These are phyloP conservation scores for Eremothecium gossypii DNA, from an alignment of 1,139 yeast genomes.

Conservation along the genomic window DNA sequence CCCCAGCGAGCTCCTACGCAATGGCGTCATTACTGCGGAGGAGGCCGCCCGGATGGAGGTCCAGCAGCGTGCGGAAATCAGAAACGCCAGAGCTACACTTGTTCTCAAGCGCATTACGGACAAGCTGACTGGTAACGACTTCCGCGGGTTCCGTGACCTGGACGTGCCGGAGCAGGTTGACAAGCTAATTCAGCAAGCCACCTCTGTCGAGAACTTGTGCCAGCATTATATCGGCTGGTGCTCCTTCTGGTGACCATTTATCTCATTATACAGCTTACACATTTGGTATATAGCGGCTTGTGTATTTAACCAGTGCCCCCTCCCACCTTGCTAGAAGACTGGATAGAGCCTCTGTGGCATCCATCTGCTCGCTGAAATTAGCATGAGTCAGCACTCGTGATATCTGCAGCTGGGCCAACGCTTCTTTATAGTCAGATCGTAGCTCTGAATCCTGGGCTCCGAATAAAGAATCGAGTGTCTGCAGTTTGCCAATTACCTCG, in stretches of 20 bases:
- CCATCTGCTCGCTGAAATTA: slow-evolving; percentile 18
- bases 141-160: slow-evolving; percentile 58
- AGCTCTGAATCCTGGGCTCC: slow-evolving; percentile 17
- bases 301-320: slow-evolving; percentile 10
- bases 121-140: slow-evolving; percentile 89
- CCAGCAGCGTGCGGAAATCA: slow-evolving; percentile 68
- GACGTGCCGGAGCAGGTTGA: slow-evolving; percentile 90
- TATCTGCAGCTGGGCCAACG: slow-evolving; percentile 20
- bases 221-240: slow-evolving; percentile 99
- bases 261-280: too few species aligned
- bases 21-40: slow-evolving; percentile 66
- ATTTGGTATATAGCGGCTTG: slow-evolving; percentile 10
- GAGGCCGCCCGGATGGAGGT: slow-evolving; percentile 64
- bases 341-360: slow-evolving; percentile 12
- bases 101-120: slow-evolving; percentile 87
- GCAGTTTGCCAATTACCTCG: slow-evolving; percentile 43
- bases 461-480: slow-evolving; percentile 18
- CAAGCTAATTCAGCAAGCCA: slow-evolving; percentile 88
- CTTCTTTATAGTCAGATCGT: slow-evolving; percentile 12
- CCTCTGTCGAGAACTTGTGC: slow-evolving; percentile 90
- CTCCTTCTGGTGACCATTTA: slow-evolving; percentile 70
- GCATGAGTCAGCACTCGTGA: slow-evolving; percentile 21
- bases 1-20: slow-evolving; percentile 57
- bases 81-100: slow-evolving; percentile 86
- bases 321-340: slow-evolving; percentile 18